A percentile compares a stretch with the other conserved stretches of the same genome.
phyloP scores from a whole-genome alignment of 2,329 filamentous ascomycete species.

The Lizonia empirigonia region DNA sequence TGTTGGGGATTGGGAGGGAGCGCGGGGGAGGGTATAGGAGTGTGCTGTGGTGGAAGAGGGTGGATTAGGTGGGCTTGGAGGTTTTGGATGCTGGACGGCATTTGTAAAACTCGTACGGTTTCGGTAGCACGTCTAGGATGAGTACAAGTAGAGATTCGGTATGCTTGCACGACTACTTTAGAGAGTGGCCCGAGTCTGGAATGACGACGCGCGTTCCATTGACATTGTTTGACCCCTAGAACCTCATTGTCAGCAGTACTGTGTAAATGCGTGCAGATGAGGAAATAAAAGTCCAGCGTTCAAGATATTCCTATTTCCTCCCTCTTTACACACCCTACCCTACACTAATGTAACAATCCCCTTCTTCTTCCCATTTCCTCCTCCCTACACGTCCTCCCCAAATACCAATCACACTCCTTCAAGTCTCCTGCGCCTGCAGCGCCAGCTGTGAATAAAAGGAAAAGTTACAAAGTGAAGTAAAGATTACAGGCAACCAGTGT shows the following conservation, averaged over 20 bases:
- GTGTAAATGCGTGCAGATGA: too few species aligned
- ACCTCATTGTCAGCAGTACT: too few species aligned
- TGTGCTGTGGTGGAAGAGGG: conserved; percentile 32
- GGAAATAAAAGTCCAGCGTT: neutral
- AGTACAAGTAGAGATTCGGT: too few species aligned
- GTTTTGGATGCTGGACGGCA: too few species aligned
- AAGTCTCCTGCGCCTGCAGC: conserved; percentile 1
- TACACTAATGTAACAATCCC: neutral
- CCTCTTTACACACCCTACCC: conserved; percentile 1
- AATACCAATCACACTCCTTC: neutral
- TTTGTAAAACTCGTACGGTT: too few species aligned
- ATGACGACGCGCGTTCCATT: neutral
- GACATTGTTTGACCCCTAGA: too few species aligned
- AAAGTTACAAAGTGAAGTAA: conserved; percentile 13
- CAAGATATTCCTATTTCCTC: neutral
- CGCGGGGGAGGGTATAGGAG: conserved; percentile 29
- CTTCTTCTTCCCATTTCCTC: neutral
- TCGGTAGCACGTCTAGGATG: too few species aligned
- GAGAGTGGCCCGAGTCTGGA: too few species aligned
- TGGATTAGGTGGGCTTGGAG: too few species aligned
- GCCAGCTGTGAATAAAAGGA: conserved; percentile 7
- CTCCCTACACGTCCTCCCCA: neutral
- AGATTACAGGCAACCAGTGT: conserved; percentile 9
- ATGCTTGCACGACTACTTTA: too few species aligned
- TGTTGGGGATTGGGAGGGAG: conserved; percentile 33